phyloP scores from a whole-genome alignment of 331 rosid genomes.

The Acacia pycnantha region DNA sequence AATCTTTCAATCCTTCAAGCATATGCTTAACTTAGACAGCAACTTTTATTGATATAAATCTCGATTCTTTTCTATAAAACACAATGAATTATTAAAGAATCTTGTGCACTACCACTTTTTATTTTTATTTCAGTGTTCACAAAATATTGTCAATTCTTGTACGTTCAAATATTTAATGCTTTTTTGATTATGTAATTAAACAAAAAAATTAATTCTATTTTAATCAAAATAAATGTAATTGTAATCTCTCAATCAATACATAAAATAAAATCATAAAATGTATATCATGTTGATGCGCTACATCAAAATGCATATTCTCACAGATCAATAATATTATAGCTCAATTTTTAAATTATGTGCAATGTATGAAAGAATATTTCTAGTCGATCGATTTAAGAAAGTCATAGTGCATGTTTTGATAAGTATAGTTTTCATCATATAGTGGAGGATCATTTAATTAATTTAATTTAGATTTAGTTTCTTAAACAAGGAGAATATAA shows the following conservation, averaged over 20 bases:
- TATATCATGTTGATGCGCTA: background rate
- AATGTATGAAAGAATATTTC: background rate
- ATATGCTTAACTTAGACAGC: background rate
- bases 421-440: background rate
- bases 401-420: background rate
- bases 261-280: background rate
- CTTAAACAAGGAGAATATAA: background rate
- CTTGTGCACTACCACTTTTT: background rate
- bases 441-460: background rate
- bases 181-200: background rate
- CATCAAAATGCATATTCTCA: background rate
- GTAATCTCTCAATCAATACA: background rate
- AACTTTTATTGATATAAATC: background rate
- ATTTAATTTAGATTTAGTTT: background rate
- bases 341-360: background rate
- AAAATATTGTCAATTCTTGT: background rate
- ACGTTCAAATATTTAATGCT: background rate
- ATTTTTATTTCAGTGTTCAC: background rate
- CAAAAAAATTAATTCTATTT: background rate
- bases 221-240: background rate
- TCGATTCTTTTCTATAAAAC: background rate
- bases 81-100: background rate
- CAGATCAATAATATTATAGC: background rate
- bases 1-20: background rate
- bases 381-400: background rate